phyloP scores from a whole-genome alignment of 1,139 yeast species.

The Diutina ranongensis region DNA sequence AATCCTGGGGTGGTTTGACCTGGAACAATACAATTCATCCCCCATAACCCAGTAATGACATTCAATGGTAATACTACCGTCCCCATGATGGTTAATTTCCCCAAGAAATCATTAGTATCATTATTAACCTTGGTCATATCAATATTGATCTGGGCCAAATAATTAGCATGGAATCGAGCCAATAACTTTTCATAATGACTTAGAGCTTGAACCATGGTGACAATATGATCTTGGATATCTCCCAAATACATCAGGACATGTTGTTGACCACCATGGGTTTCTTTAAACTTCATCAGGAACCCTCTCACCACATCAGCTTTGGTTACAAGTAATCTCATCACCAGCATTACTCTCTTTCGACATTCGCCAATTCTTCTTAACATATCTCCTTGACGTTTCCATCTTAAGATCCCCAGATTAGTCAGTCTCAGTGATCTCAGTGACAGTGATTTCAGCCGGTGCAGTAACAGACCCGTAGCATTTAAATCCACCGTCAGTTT shows the following conservation, averaged over 20 bases:
- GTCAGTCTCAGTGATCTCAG: conserved; percentile 7
- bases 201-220: conserved; percentile 90
- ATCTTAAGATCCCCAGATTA: conserved; percentile 49
- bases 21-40: conserved; percentile 95
- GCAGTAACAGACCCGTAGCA: conserved; percentile 7
- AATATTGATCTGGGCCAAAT: conserved; percentile 90
- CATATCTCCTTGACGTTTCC: conserved; percentile 94
- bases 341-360: conserved; percentile 86
- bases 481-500: conserved; percentile 28
- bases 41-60: conserved; percentile 94
- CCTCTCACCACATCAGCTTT: conserved; percentile 97
- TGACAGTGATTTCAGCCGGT: conserved; percentile 6
- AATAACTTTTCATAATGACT: conserved; percentile 89
- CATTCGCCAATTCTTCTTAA: conserved; percentile 90
- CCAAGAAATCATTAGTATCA: conserved; percentile 91
- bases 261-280: conserved; percentile 11
- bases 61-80: conserved; percentile 91
- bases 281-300: conserved; percentile 82
- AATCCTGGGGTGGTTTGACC: conserved; percentile 72
- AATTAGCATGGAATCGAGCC: conserved; percentile 89
- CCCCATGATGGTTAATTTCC: conserved; percentile 87
- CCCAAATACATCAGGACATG: conserved; percentile 67
- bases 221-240: conserved; percentile 89
- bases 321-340: conserved; percentile 71
- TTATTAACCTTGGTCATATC: conserved; percentile 97